Evolutionary conservation across 2,329 filamentous ascomycete genomes (phyloP).

Genomic region (Pseudocercospora fijiensis): DNA sequence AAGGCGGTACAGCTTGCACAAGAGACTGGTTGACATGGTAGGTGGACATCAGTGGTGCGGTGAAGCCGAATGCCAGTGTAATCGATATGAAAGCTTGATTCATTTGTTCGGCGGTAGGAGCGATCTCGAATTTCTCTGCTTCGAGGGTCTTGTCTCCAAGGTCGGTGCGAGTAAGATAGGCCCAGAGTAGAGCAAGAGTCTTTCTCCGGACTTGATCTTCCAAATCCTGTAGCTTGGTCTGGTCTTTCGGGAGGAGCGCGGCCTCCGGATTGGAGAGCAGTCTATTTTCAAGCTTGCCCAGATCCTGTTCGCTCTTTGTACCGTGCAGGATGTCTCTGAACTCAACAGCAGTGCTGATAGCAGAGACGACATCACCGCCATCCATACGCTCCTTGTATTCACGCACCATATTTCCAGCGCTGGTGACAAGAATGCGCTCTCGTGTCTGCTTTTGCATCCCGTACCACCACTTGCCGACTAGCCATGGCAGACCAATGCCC

Average conservation of each 20-base stretch:
- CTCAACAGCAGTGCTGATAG: slow-evolving; percentile 82
- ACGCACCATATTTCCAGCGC: slow-evolving; percentile 89
- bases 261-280: slow-evolving; percentile 60
- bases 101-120: slow-evolving; percentile 78
- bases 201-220: slow-evolving; percentile 81
- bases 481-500: slow-evolving; percentile 85
- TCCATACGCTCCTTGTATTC: slow-evolving; percentile 85
- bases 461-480: slow-evolving; percentile 98
- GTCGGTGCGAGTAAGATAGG: slow-evolving; percentile 85
- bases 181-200: slow-evolving; percentile 86
- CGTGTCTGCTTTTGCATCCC: slow-evolving; percentile 90
- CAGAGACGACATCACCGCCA: slow-evolving; percentile 73
- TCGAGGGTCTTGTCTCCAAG: slow-evolving; percentile 75
- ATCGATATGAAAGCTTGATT: slow-evolving; percentile 87
- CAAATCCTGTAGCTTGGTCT: slow-evolving; percentile 71
- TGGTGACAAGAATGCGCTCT: slow-evolving; percentile 89
- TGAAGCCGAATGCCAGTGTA: slow-evolving; percentile 80
- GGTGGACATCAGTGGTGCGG: slow-evolving; percentile 75
- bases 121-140: slow-evolving; percentile 83
- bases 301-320: slow-evolving; percentile 73
- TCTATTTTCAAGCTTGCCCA: slow-evolving; percentile 80
- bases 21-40: slow-evolving; percentile 82
- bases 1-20: slow-evolving; percentile 83
- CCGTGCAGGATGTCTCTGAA: slow-evolving; percentile 75
- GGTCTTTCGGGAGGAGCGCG: slow-evolving; percentile 71